Evolutionary conservation across 371 early-diverging fungal genomes (phyloP), one percentile per base, ranked within the genome.

Genomic region (Mortierella sp.): DNA sequence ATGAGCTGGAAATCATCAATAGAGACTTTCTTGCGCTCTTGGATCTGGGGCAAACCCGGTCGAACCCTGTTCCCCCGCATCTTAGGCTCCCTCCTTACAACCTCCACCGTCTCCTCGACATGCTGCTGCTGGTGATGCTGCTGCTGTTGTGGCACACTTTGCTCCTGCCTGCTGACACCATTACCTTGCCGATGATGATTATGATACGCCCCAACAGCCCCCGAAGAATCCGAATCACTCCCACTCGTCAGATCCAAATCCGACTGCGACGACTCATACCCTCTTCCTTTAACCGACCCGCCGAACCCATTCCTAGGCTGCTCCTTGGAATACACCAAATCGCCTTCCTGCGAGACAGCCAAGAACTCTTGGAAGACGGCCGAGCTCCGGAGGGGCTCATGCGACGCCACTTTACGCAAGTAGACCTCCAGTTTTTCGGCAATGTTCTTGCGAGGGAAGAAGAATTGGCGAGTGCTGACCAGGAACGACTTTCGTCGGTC

Each of bases 1-100:
- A 95, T 75, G 72, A 95, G 83, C 60, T 94, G 90, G 71, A 93
- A 92, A 75, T 94, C 88, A 21, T 93, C 91, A 8, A 96, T 76
- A 0, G 76, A 46, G 7, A 70, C 78, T 27, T 82, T 82, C 70
- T 86, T 86, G 54, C 73, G 79, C 16, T 86, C 82, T 35, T 81
- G 84, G 5, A 84, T 74, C 44, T 84, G 84, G 3, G 84, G 79
- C n/a, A 84, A 70, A 3, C 71, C 71, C 24, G 84, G 79, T 21
- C 84, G 78, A 51, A 84, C 46, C 44, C 71, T 65, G 55, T 38
- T 78, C 4, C 74, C 82, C 12, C 87, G 70, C 77, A 83, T 54
- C 60, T 51, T 78, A 35, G 79, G 78, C 12, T 74, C 72, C 56
- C 72, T 75, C 63, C 71, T 60, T 3, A 35, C 70, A 29, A 38